Conservation (phyloP, 169 alveolate species). For the Babesia caballi region DNA sequence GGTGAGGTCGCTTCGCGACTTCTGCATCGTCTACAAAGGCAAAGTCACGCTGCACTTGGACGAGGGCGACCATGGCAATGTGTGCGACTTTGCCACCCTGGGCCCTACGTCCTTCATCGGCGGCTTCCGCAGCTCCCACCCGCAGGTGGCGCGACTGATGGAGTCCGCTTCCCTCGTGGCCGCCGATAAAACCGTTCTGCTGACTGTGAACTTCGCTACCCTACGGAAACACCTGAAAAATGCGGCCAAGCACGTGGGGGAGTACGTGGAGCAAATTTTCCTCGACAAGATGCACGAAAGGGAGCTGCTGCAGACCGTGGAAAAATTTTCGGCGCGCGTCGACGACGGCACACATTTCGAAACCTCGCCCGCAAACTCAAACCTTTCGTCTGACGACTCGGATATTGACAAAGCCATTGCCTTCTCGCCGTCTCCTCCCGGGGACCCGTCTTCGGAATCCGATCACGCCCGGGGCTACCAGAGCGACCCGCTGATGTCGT, state of each 20-base stretch:
- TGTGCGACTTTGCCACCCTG: conserved; percentile 18
- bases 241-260: neutral
- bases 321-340: neutral
- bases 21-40: conserved; percentile 46
- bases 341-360: neutral
- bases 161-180: conserved; percentile 47
- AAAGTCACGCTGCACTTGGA: conserved; percentile 16
- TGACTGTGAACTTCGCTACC: conserved; percentile 4
- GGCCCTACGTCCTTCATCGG: conserved; percentile 41
- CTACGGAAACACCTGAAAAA: neutral
- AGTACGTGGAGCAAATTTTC: conserved; percentile 5
- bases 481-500: too few species aligned
- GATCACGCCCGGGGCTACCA: too few species aligned
- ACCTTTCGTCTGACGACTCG: neutral
- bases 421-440: too few species aligned
- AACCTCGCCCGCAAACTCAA: too few species aligned
- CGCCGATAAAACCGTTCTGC: conserved; percentile 1
- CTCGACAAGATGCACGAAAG: conserved; percentile 25
- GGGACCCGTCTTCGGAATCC: too few species aligned
- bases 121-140: neutral
- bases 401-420: too few species aligned
- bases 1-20: neutral
- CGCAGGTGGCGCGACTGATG: neutral
- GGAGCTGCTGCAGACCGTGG: conserved; percentile 24
- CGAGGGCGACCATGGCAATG: neutral